These are phyloP conservation scores for Neolentinus lepideus DNA, from an alignment of 1,284 basidiomycete genomes.

Conservation along the genomic window DNA sequence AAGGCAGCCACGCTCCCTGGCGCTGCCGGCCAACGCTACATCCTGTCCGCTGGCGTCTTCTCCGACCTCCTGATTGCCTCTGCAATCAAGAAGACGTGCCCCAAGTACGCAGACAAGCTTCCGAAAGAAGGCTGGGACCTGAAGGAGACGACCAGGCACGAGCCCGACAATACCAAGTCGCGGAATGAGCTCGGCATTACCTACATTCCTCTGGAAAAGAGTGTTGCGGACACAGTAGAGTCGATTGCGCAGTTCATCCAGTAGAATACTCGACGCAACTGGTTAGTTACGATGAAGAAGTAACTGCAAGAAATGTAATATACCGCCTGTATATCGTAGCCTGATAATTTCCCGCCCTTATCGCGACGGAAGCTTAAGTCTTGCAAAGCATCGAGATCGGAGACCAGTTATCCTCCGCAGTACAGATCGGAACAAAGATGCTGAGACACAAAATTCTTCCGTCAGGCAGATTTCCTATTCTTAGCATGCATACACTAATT, in stretches of 20 bases:
- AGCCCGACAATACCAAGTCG: background rate
- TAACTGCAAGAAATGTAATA: too few relatives aligned
- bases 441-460: too few relatives aligned
- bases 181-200: background rate
- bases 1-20: slow-evolving; percentile 15
- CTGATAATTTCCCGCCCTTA: too few relatives aligned
- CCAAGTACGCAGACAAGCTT: background rate
- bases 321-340: too few relatives aligned
- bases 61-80: background rate
- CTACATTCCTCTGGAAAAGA: background rate
- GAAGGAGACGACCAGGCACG: background rate
- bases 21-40: slow-evolving; percentile 36
- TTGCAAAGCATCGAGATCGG: too few relatives aligned
- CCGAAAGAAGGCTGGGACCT: background rate
- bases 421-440: too few relatives aligned
- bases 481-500: too few relatives aligned
- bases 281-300: too few relatives aligned
- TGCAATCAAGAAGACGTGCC: background rate
- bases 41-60: slow-evolving; percentile 19
- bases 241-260: background rate
- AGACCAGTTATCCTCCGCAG: too few relatives aligned
- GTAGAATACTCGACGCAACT: too few relatives aligned
- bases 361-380: too few relatives aligned
- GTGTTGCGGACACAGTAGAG: background rate
- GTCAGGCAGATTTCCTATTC: too few relatives aligned